Conservation (phyloP, 73 alveolate genomes). For the Halteria grandinella region DNA sequence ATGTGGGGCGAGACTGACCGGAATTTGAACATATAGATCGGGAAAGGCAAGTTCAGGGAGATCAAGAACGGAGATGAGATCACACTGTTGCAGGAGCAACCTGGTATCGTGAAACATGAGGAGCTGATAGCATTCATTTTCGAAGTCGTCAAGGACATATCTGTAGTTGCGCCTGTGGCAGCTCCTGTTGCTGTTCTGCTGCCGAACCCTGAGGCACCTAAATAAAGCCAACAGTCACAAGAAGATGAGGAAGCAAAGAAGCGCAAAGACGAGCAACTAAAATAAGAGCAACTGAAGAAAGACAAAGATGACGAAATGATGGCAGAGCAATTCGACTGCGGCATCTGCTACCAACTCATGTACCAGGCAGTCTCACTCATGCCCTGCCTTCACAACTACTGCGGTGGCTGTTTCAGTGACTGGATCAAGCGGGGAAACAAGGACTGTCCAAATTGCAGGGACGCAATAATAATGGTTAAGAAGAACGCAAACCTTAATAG, state of each 20-base stretch:
- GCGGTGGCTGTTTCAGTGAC: slow-evolving; percentile 93
- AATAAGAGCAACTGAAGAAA: neutral
- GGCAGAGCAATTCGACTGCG: slow-evolving; percentile 53
- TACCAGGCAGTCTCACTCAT: slow-evolving; percentile 78
- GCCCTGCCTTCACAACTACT: slow-evolving; percentile 92
- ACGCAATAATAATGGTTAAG: slow-evolving; percentile 66
- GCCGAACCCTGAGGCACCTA: neutral
- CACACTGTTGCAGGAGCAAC: neutral
- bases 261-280: neutral
- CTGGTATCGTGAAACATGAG: neutral
- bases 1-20: neutral
- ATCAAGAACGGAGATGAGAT: slow-evolving; percentile 47
- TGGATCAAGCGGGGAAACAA: slow-evolving; percentile 71
- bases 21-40: slow-evolving; percentile 26
- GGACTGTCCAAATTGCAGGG: slow-evolving; percentile 89
- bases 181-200: too few relatives aligned
- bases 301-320: neutral
- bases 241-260: neutral
- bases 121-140: neutral
- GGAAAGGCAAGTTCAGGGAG: slow-evolving; percentile 25
- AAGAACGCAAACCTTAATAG: slow-evolving; percentile 78
- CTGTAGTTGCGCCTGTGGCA: neutral
- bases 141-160: neutral
- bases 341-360: slow-evolving; percentile 81
- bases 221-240: neutral